Percentiles rank a stretch among this genome's conserved stretches.
These are phyloP conservation scores for Picochlorum sp. DNA, from an alignment of 139 green algal genomes.

Conservation along the genomic window DNA sequence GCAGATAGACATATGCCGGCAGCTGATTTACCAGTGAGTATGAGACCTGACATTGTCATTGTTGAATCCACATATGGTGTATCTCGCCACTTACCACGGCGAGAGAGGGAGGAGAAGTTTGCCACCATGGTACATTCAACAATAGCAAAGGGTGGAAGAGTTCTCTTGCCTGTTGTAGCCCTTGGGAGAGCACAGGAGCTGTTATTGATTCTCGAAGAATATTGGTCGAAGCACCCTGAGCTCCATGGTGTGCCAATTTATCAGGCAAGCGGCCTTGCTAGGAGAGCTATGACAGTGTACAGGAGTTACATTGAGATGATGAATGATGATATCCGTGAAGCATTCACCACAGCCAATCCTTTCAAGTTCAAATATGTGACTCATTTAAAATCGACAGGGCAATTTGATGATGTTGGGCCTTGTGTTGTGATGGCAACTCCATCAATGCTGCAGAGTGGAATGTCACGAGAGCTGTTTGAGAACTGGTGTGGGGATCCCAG, in stretches of 20 bases:
- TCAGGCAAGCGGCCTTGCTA: conserved; percentile 67
- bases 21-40: conserved; percentile 73
- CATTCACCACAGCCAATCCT: conserved; percentile 83
- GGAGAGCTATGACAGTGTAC: conserved; percentile 70
- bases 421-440: conserved; percentile 95
- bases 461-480: conserved; percentile 87
- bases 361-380: conserved; percentile 94
- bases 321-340: conserved; percentile 86
- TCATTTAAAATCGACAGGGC: conserved; percentile 53
- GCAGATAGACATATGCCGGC: conserved; percentile 79
- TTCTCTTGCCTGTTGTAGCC: conserved; percentile 93
- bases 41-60: conserved; percentile 79
- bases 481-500: conserved; percentile 78
- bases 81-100: conserved; percentile 68
- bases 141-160: conserved; percentile 66
- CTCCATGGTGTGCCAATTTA: conserved; percentile 89
- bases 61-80: conserved; percentile 95
- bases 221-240: conserved; percentile 79
- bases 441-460: conserved; percentile 78
- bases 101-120: conserved; percentile 80
- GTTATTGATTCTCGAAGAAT: conserved; percentile 93
- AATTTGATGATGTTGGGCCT: conserved; percentile 75
- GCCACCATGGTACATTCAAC: conserved; percentile 45
- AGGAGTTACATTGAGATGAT: conserved; percentile 97
- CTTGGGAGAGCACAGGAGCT: conserved; percentile 91